Percentiles rank a stretch among this genome's conserved stretches.
Conservation (phyloP, 1,139 yeast species). For the Saccharomyces hybrid region DNA sequence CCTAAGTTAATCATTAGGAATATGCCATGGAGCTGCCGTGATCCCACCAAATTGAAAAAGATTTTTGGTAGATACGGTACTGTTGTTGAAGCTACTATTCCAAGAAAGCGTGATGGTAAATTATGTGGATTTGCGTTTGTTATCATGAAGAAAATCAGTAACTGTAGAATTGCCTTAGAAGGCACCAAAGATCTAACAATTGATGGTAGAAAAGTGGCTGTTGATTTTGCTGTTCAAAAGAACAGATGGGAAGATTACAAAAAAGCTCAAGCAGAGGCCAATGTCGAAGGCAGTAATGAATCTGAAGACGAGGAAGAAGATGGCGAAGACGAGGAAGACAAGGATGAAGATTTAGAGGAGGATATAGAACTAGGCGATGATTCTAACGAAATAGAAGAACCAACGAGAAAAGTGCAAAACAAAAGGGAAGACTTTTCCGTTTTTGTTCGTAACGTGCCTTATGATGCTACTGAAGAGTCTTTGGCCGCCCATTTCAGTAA, state of each 20-base stretch:
- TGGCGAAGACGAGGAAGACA: constrained; percentile 31
- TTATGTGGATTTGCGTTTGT: constrained; percentile 96
- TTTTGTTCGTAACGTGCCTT: constrained; percentile 88
- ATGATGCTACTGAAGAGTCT: constrained; percentile 80
- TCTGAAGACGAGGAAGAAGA: constrained; percentile 34
- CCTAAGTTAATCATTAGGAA: constrained; percentile 85
- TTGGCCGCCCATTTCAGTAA: constrained; percentile 67
- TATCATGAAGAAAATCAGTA: constrained; percentile 70
- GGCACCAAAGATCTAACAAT: constrained; percentile 67
- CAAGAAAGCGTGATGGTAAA: constrained; percentile 78
- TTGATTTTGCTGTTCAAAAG: constrained; percentile 87
- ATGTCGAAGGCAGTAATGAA: constrained; percentile 33
- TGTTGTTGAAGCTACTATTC: constrained; percentile 83
- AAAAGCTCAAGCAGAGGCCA: constrained; percentile 33
- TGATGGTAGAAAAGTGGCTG: constrained; percentile 88
- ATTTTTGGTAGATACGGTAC: constrained; percentile 74
- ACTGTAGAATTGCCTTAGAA: constrained; percentile 78
- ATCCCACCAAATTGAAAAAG: constrained; percentile 61
- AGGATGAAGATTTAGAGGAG: constrained; percentile 24
- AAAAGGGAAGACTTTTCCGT: constrained; percentile 63
- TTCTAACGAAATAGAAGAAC: constrained; percentile 30
- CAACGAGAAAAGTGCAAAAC: constrained; percentile 40
- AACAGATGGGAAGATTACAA: constrained; percentile 61
- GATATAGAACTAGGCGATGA: constrained; percentile 33
- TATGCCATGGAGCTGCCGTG: constrained; percentile 91